Evolutionary conservation across 495 filamentous ascomycete genomes (phyloP).

Genomic region (Podospora fimiseda): DNA sequence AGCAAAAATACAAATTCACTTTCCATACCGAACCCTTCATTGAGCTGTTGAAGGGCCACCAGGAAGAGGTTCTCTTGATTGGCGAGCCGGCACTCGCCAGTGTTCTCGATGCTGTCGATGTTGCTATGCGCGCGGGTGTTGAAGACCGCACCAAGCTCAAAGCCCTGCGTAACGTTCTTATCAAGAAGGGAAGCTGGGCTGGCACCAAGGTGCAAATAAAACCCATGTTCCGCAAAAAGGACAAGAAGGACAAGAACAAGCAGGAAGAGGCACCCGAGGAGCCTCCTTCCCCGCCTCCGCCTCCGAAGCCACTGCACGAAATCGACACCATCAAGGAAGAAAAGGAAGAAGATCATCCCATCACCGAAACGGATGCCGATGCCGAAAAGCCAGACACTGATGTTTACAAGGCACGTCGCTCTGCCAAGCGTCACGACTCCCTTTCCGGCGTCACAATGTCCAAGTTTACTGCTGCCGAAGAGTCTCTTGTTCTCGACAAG

Average conservation of each 20-base stretch:
- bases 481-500: conserved; percentile 87
- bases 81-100: conserved; percentile 85
- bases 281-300: neutral
- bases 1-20: conserved; percentile 99
- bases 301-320: neutral
- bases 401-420: conserved; percentile 18
- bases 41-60: conserved; percentile 84
- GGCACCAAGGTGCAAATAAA: conserved; percentile 99
- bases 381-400: conserved; percentile 11
- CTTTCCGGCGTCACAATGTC: conserved; percentile 82
- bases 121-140: conserved; percentile 65
- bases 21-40: conserved; percentile 97
- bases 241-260: conserved; percentile 48
- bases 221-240: conserved; percentile 87
- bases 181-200: conserved; percentile 86
- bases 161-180: conserved; percentile 72
- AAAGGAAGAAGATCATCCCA: conserved; percentile 1
- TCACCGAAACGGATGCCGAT: conserved; percentile 9
- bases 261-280: conserved; percentile 15
- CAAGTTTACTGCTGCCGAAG: conserved; percentile 80
- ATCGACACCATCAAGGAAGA: neutral
- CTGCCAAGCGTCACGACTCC: conserved; percentile 68
- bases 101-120: conserved; percentile 75
- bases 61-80: conserved; percentile 92
- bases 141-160: conserved; percentile 86